Evolutionary conservation across 257 asterid genomes (phyloP), one percentile per base, ranked within the genome.

Genomic region (Perilla frutescens): DNA sequence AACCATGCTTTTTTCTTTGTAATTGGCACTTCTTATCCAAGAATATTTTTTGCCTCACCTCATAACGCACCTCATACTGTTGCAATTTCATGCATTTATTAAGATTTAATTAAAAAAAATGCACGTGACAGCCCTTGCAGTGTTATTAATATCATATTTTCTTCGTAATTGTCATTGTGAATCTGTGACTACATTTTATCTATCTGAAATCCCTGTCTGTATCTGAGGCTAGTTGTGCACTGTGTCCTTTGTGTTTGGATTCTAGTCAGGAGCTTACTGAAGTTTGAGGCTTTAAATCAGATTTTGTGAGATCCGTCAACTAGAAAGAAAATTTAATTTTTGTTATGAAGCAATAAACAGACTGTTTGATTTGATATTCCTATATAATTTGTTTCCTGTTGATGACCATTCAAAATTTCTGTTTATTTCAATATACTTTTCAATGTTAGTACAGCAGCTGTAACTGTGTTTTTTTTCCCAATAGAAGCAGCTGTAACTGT

Each of bases 131-230:
- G 43, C 60, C 15, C 60, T 43, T 41, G 15, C 6, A 20, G 37
- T 6, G 4, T 34, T 39, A 31, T 39, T 41, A 43, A 60, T 43
- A 26, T 61, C 67, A 61, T 50, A 60, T 62, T 31, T 62, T 12
- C 59, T 70, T 54, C 60, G 44, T 13, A 57, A 34, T 53, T 31
- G 12, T 70, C 54, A 43, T 61, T 45, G 60, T 61, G 70, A 51
- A 11, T 37, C 53, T 45, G 60, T 61, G 70, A 51, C 12, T 37
- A 34, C 62, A 44, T 36, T 59, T 47, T 5, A 15, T 20, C 39
- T 57, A 15, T 58, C 57, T 45, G 4, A 34, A 20, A n/a, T 39
- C 4, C 12, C 71, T 12, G 26, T 66, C 6, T 76, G 58, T 69
- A 20, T 32, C 66, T 51, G 31, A 29, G 48, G 20, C 15, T 71